Conservation (phyloP, 2,329 filamentous ascomycete species). For the Alternaria brassicae region DNA sequence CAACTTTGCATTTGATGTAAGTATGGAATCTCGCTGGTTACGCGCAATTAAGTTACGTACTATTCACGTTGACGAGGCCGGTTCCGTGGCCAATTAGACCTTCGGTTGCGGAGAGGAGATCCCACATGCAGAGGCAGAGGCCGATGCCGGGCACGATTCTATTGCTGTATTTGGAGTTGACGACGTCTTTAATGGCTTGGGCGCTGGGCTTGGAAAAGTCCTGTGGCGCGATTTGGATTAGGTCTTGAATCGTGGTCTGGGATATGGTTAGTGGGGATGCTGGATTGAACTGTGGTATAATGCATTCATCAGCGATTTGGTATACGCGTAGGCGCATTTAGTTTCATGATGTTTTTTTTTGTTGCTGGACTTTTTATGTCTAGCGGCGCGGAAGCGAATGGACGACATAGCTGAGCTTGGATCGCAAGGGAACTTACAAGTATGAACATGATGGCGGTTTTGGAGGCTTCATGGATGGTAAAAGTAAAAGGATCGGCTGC, state of each 20-base stretch:
- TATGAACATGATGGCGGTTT: constrained; percentile 46
- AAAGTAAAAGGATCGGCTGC: constrained; percentile 12
- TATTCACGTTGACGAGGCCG: constrained; percentile 92
- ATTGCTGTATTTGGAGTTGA: constrained; percentile 96
- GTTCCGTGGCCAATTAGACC: constrained; percentile 92
- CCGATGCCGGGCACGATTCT: constrained; percentile 96
- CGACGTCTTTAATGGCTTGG: constrained; percentile 91
- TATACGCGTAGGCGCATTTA: neutral
- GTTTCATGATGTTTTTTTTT: neutral
- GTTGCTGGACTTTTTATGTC: constrained; percentile 17
- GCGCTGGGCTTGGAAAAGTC: constrained; percentile 85
- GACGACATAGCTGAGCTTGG: neutral
- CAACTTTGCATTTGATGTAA: constrained; percentile 64
- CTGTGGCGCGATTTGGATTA: constrained; percentile 89
- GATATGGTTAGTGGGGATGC: neutral
- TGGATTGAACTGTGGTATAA: neutral
- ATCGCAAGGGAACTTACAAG: constrained; percentile 40
- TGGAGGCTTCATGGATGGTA: constrained; percentile 38
- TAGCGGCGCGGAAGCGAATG: neutral
- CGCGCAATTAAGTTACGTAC: constrained; percentile 56
- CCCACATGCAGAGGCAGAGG: constrained; percentile 91
- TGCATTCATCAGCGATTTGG: neutral
- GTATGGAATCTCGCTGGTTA: neutral
- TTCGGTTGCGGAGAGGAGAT: constrained; percentile 87
- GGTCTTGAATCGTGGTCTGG: constrained; percentile 90